These are phyloP conservation scores for Ophiorrhiza pumila DNA, from an alignment of 257 asterid species.

Conservation along the genomic window DNA sequence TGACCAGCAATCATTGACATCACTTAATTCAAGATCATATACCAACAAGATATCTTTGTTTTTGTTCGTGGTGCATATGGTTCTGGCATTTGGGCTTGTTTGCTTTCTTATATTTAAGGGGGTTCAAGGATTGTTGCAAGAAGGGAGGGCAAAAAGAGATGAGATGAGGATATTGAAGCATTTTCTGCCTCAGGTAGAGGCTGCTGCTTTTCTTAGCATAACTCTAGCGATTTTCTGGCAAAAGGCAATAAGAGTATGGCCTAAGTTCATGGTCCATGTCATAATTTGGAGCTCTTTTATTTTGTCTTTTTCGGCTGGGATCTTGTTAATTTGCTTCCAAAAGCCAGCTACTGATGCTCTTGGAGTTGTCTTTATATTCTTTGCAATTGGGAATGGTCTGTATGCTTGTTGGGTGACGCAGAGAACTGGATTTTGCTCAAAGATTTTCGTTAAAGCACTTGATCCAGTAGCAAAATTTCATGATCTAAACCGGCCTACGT, in stretches of 20 bases:
- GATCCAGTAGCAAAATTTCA: slow-evolving; percentile 76
- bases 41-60: slow-evolving; percentile 83
- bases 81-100: slow-evolving; percentile 60
- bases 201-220: slow-evolving; percentile 75
- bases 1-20: slow-evolving; percentile 47
- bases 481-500: slow-evolving; percentile 73
- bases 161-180: slow-evolving; percentile 56
- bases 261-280: slow-evolving; percentile 77
- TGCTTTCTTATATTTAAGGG: slow-evolving; percentile 76
- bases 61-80: slow-evolving; percentile 62
- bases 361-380: slow-evolving; percentile 57
- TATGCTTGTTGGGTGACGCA: slow-evolving; percentile 96
- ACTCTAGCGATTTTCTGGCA: slow-evolving; percentile 86
- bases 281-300: slow-evolving; percentile 81
- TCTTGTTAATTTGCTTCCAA: slow-evolving; percentile 82
- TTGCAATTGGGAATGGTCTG: slow-evolving; percentile 78
- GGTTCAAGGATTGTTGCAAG: slow-evolving; percentile 56
- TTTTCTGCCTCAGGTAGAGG: slow-evolving; percentile 89
- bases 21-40: slow-evolving; percentile 79
- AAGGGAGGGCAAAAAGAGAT: slow-evolving; percentile 39
- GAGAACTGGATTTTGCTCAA: slow-evolving; percentile 71
- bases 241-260: slow-evolving; percentile 81
- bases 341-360: slow-evolving; percentile 73
- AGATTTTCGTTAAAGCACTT: slow-evolving; percentile 61
- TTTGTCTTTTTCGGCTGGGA: slow-evolving; percentile 71